A percentile compares a stretch with the other conserved stretches of the same genome.
phyloP scores from a whole-genome alignment of 495 filamentous ascomycete species.

The Lepraria neglecta region DNA sequence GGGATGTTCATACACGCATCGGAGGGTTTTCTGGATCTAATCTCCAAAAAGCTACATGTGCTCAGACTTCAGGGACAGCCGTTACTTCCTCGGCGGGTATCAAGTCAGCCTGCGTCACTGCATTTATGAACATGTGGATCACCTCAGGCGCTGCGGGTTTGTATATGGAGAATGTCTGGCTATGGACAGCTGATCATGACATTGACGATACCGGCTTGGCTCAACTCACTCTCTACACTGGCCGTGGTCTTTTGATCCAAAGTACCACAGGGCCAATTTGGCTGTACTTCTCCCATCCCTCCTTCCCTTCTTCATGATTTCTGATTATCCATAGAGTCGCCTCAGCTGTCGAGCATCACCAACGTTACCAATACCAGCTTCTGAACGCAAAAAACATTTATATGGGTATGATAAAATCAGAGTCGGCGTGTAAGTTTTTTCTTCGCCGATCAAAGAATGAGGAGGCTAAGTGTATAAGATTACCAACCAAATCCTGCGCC shows the following conservation, averaged over 20 bases:
- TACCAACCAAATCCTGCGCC: slow-evolving; percentile 63
- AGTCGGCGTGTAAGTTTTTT: slow-evolving; percentile 49
- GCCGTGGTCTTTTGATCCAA: slow-evolving; percentile 60
- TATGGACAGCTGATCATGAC: slow-evolving; percentile 71
- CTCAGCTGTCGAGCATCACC: slow-evolving; percentile 69
- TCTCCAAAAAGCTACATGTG: slow-evolving; percentile 46
- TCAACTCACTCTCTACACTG: slow-evolving; percentile 62
- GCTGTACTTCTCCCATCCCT: slow-evolving; percentile 33
- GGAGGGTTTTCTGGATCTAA: slow-evolving; percentile 51
- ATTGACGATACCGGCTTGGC: slow-evolving; percentile 51
- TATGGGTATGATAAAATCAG: slow-evolving; percentile 73
- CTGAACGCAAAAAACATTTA: slow-evolving; percentile 61
- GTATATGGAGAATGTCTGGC: slow-evolving; percentile 64
- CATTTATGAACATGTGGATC: slow-evolving; percentile 63
- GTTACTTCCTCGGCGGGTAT: too few relatives aligned
- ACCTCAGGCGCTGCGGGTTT: slow-evolving; percentile 45
- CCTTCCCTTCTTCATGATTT: neutral
- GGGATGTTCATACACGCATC: slow-evolving; percentile 54
- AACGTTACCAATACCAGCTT: slow-evolving; percentile 78
- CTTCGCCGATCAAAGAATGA: too few relatives aligned
- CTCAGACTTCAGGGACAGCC: too few relatives aligned
- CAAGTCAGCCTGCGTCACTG: slow-evolving; percentile 63
- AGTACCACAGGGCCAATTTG: slow-evolving; percentile 45
- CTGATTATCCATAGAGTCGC: slow-evolving; percentile 43
- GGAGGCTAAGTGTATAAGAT: slow-evolving; percentile 24